Base-by-base conservation (phyloP, 352 stramenopile genomes). In the Globisporangium megalacanthum region DNA sequence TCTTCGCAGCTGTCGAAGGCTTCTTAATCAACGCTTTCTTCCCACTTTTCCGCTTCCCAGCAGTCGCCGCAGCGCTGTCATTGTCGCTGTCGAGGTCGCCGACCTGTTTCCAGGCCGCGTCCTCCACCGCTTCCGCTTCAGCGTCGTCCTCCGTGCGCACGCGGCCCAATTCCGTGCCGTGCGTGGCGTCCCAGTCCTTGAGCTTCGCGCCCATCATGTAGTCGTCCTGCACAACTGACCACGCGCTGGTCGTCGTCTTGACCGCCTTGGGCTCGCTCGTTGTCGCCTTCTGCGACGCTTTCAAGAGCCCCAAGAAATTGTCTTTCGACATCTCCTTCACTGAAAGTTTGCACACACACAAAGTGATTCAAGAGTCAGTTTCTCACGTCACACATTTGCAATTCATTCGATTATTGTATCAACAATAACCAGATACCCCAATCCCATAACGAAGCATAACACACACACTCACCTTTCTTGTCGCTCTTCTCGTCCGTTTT, bases 141-240 rank as follows among this genome's bases (percentile, higher is more conserved):
- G 69, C 81, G 35, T 86, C 77, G 25, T 82, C 79, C 14, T 61
- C 62, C 56, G 68, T 50, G 48, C 65, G 72, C 50, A 73, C 68
- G 50, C 74, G 70, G 36, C 74, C 74, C 4, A 73, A 47, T 57
- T 84, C 72, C 7, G 60, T 81, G 54, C 74, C 72, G 62, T 84
- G 69, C 25, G 67, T 62, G 33, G 77, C 73, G 56, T 92, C 81
- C 79, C 81, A 93, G 72, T 93, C 83, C 68, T 91, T 93, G 29
- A 91, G 68, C 69, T 93, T 93, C 33, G 83, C 83, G 49, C 68
- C 77, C 83, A 93, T 93, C 79, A 93, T 90, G 56, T 84, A 93
- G 56, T 91, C 78, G 61, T 93, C 83, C 62, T 91, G 79, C 20
- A 93, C 73, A n/a, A 93, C 78, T 7, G 80, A 86, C 83, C 83